Percentiles rank a stretch among this genome's conserved stretches.
Evolutionary conservation across 208 protist species (phyloP).

Genomic region (Herpetomonas samuelpessoai): DNA sequence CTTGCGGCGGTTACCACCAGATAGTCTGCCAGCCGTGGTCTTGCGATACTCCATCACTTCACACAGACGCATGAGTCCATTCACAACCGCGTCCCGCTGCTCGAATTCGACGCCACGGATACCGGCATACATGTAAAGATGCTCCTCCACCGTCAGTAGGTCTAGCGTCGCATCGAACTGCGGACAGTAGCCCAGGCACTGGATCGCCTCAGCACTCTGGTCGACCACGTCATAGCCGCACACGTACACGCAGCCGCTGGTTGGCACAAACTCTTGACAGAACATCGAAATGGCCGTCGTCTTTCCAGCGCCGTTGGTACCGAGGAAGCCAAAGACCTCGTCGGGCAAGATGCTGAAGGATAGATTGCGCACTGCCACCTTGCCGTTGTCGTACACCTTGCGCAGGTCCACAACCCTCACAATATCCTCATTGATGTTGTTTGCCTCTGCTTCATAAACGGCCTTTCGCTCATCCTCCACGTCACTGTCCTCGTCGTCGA

Average conservation of each 20-base stretch:
- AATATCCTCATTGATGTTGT: constrained; percentile 20
- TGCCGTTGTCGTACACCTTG: constrained; percentile 26
- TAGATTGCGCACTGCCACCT: constrained; percentile 36
- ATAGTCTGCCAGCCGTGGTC: constrained; percentile 15
- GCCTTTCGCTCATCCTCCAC: constrained; percentile 24
- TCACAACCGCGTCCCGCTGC: constrained; percentile 15
- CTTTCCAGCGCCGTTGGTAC: constrained; percentile 74
- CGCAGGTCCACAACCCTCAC: constrained; percentile 28
- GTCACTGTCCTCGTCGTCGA: constrained; percentile 23
- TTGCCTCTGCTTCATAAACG: constrained; percentile 12
- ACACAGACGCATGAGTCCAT: constrained; percentile 22
- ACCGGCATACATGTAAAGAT: constrained; percentile 35
- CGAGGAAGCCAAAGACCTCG: constrained; percentile 67
- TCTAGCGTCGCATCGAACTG: constrained; percentile 88
- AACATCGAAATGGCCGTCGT: constrained; percentile 64
- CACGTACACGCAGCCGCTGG: constrained; percentile 31
- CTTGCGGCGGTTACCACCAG: constrained; percentile 72
- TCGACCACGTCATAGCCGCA: constrained; percentile 39
- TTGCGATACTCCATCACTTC: constrained; percentile 19
- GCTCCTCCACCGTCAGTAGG: constrained; percentile 76
- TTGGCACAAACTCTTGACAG: constrained; percentile 45
- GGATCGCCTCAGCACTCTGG: constrained; percentile 31
- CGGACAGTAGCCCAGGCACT: constrained; percentile 81
- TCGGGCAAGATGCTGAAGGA: constrained; percentile 45
- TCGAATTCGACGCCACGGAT: constrained; percentile 46